Evolutionary conservation across 257 asterid genomes (phyloP), one percentile per base, ranked within the genome.

Genomic region (Ehretia macrophylla): DNA sequence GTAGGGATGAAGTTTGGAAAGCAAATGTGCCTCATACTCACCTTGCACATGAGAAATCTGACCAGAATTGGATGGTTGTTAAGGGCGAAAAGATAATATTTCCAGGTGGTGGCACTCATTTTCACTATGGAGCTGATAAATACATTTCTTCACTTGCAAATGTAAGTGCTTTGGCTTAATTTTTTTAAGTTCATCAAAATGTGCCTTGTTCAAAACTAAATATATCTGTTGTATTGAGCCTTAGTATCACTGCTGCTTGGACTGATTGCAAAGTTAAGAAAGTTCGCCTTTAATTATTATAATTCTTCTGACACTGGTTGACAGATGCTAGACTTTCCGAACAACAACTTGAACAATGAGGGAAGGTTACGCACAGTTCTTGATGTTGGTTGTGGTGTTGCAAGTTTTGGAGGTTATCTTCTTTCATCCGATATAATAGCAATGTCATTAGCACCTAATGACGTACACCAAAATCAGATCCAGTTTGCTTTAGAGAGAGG

Each of bases 81-180:
- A 85, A 82, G 74, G 96, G 96, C 47, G 94, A 87, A 20, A 87
- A 79, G 78, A 85, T 87, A 16, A 37, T 62, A 11, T 90, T 90
- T 69, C 98, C 98, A 58, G 98, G 98, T 17, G 98, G 98, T 39
- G 98, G 98, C 66, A 87, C 98, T 46, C 98, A 90, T 76, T 90
- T 90, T 71, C 98, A 90, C 71, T 83, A 85, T 52, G 98, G 98
- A 64, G 98, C 98, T 8, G 96, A 81, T 64, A 90, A 87, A 57
- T 90, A 90, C 73, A 90, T 90, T 51, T 95, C 96, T 22, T 77
- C 80, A 53, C 84, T 90, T 65, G 98, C 98, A 64, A 87, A 90
- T 63, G 98, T 90, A 75, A 69, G 92, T 65, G n/a, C n/a, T n/a
- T 55, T 64, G 72, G 37, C 50, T 16, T 49, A 32, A 1, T 27